These are phyloP conservation scores for Fraxinus greggii DNA, from an alignment of 305 asterid genomes.

Conservation along the genomic window DNA sequence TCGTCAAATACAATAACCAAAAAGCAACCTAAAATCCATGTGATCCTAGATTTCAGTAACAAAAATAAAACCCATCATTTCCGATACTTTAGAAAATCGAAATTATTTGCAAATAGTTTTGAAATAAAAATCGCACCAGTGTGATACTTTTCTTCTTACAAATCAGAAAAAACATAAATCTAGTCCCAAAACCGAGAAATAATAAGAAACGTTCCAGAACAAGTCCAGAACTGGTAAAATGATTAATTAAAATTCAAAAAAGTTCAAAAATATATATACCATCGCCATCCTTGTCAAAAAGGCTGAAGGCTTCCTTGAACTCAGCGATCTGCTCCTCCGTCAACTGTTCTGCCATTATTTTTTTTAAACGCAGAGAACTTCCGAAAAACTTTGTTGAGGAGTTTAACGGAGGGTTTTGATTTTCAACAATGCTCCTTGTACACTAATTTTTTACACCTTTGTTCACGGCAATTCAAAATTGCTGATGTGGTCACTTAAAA, in stretches of 20 bases:
- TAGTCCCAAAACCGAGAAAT: not conserved
- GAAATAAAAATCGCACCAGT: too few relatives aligned
- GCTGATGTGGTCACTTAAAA: too few relatives aligned
- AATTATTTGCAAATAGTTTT: too few relatives aligned
- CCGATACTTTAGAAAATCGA: too few relatives aligned
- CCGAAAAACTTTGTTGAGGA: not conserved
- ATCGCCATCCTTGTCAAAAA: conserved; percentile 66
- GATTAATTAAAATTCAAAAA: not conserved
- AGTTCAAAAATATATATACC: conserved; percentile 27
- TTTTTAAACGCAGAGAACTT: not conserved
- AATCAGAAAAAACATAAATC: not conserved
- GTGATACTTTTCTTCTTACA: too few relatives aligned
- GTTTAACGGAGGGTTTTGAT: not conserved
- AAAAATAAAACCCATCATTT: too few relatives aligned
- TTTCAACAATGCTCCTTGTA: too few relatives aligned
- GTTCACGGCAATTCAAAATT: too few relatives aligned
- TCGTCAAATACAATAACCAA: not conserved
- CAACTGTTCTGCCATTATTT: conserved; percentile 53
- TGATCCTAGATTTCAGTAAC: not conserved
- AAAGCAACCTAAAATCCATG: not conserved
- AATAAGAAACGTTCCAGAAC: not conserved
- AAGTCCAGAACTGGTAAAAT: not conserved
- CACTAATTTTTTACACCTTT: too few relatives aligned
- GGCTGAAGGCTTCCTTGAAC: conserved; percentile 68
- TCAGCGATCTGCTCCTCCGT: conserved; percentile 62